Evolutionary conservation across 2,329 filamentous ascomycete species (phyloP), one percentile per base, ranked within the genome.

Genomic region (Aspergillus tamarii): DNA sequence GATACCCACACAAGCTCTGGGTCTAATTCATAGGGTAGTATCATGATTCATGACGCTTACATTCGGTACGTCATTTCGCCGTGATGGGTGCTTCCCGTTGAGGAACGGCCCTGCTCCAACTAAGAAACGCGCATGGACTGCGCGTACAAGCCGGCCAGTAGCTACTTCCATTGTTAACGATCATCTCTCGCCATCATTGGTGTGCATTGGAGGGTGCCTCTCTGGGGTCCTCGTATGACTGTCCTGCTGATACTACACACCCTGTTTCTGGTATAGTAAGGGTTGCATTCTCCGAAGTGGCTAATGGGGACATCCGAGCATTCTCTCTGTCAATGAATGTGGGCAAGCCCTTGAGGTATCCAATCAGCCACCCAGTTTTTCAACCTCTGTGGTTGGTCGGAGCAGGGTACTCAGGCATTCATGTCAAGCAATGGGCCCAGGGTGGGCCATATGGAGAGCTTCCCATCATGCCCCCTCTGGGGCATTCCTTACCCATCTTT

Each of bases 21-120:
- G 50, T 62, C 64, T 65, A 63, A 67, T 68, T 63, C 67, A 64
- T 66, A 59, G 61, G 63, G 57, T 45, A 57, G 43, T 64, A 65
- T 68, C 70, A 77, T 78, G 76, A 78, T 75, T 68, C 70, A 78
- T 78, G 76, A 78, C 75, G 75, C 69, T 73, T 78, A 77, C 73
- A 78, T 64, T 71, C 46, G 39, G 58, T 57, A 58, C 39, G 48
- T 57, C 62, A 57, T 32, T 61, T 60, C 41, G 26, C 50, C 63
- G 57, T 52, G 26, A 41, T 57, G 48, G 52, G 39, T 39, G 14
- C 30, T 59, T 34, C 26, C 52, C 52, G n/a, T 53, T 30, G 26
- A 57, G 34, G 39, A 50, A 11, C 39, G 41, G 48, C 43, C 57
- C 36, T 63, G 66, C 59, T 59, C n/a, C 56, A 54, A 61, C 56